A percentile compares a stretch with the other conserved stretches of the same genome.
These are phyloP conservation scores for sorghum (Sorghum bicolor) DNA, from an alignment of 176 grass and related monocot species.

Conservation along the genomic window Sorghum_bicolor_NCBIv3 NC_012873.2:53258501-53259000, in stretches of 20 bases:
- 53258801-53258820: not conserved
- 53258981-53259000: too few species aligned
- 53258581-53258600: not conserved
- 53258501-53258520: not conserved
- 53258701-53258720: not conserved
- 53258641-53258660: not conserved
- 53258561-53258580: not conserved
- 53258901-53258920: too few species aligned
- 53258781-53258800: not conserved
- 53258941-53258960: too few species aligned
- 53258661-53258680: not conserved
- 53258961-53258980: too few species aligned
- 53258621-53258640: slow-evolving; percentile 19
- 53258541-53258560: not conserved
- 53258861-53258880: not conserved
- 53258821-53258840: not conserved
- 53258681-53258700: not conserved
- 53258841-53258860: not conserved
- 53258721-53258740: not conserved
- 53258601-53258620: not conserved
- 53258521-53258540: not conserved
- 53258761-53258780: not conserved
- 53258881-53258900: too few species aligned
- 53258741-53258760: too few species aligned
- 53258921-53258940: too few species aligned